phyloP scores from a whole-genome alignment of 129 eudicot species.

The Arctium minus region DNA sequence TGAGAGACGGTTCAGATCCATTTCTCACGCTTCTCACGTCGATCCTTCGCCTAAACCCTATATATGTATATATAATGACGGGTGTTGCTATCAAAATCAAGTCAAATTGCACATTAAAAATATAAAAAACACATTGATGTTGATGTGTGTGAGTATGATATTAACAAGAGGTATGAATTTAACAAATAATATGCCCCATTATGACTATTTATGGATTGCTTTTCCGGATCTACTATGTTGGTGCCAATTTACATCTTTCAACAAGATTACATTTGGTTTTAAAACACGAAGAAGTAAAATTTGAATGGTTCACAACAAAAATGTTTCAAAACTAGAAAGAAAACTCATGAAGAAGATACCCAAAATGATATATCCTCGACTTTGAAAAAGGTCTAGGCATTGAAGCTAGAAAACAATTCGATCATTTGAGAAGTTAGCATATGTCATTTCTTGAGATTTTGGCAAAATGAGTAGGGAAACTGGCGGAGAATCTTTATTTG shows the following conservation, averaged over 20 bases:
- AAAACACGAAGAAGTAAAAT: neutral
- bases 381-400: neutral
- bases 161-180: neutral
- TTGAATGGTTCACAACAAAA: neutral
- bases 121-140: too few relatives aligned
- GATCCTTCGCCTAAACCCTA: too few relatives aligned
- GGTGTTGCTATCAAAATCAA: too few relatives aligned
- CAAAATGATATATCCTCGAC: neutral
- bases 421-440: neutral
- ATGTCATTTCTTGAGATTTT: neutral
- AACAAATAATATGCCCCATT: neutral
- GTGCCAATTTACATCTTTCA: neutral
- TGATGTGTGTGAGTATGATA: neutral
- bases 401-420: neutral
- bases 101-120: too few relatives aligned
- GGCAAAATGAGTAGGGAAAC: neutral
- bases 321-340: neutral
- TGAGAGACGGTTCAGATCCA: too few relatives aligned
- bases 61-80: too few relatives aligned
- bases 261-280: neutral
- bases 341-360: neutral
- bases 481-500: neutral
- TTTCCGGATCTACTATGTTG: neutral
- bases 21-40: too few relatives aligned
- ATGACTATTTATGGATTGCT: neutral